Percentiles rank a stretch among this genome's conserved stretches.
phyloP scores from a whole-genome alignment of 169 alveolate genomes.

The Plasmodium relictum region DNA sequence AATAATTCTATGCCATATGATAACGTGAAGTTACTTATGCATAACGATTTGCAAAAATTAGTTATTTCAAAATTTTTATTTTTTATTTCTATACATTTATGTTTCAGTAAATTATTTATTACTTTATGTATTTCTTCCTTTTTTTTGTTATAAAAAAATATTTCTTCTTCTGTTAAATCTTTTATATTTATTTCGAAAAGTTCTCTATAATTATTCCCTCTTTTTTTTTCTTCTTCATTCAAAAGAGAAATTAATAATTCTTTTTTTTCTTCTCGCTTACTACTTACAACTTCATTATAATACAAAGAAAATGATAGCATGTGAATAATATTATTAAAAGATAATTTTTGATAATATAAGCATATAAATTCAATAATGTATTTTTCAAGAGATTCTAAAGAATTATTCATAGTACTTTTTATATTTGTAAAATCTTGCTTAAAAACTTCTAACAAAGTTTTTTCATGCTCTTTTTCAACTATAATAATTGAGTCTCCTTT shows the following conservation, averaged over 20 bases:
- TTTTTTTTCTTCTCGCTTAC: background rate
- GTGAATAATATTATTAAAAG: conserved; percentile 14
- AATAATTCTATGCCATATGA: conserved; percentile 36
- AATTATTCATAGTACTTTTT: conserved; percentile 46
- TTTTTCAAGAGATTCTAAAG: conserved; percentile 31
- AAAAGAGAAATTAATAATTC: background rate
- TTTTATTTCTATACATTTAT: conserved; percentile 41
- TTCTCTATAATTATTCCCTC: background rate
- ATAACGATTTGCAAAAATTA: conserved; percentile 45
- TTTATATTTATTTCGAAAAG: background rate
- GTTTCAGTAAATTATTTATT: conserved; percentile 15
- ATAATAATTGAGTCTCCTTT: conserved; percentile 64
- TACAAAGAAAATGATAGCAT: conserved; percentile 36
- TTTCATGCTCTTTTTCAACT: conserved; percentile 45
- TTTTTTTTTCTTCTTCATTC: background rate
- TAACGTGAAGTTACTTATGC: conserved; percentile 50
- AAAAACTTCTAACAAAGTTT: conserved; percentile 29
- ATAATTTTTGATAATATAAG: background rate
- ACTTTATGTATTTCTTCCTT: conserved; percentile 28
- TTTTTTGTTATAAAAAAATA: conserved; percentile 24
- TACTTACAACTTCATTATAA: conserved; percentile 4
- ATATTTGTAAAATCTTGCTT: conserved; percentile 39
- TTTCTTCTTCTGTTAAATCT: conserved; percentile 24
- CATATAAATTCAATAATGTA: conserved; percentile 50
- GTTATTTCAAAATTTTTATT: conserved; percentile 25